Percentiles rank a stretch among this genome's conserved stretches.
Evolutionary conservation across 2,329 filamentous ascomycete species (phyloP).

Genomic region (Zymoseptoria ardabiliae): DNA sequence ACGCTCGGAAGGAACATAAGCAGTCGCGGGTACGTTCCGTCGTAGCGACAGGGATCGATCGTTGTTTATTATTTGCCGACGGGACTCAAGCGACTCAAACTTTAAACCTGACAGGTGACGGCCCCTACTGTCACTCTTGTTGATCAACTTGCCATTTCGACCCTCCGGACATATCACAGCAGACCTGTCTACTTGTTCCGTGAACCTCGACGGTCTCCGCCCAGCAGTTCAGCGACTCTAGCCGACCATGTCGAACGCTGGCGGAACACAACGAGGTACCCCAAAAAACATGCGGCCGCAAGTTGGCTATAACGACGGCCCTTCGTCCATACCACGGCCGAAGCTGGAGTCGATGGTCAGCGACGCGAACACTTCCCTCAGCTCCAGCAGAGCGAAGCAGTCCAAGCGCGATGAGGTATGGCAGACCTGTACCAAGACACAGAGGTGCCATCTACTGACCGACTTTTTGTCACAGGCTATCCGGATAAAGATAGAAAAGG

Average conservation of each 20-base stretch:
- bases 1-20: too few species aligned
- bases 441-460: neutral
- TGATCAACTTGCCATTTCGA: too few species aligned
- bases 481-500: slow-evolving; percentile 90
- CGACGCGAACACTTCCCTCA: slow-evolving; percentile 64
- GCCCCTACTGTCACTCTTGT: too few species aligned
- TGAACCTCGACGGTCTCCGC: neutral
- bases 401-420: slow-evolving; percentile 93
- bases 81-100: too few species aligned
- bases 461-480: slow-evolving; percentile 62
- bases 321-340: slow-evolving; percentile 63
- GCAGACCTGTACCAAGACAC: neutral
- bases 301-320: slow-evolving; percentile 50
- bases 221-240: neutral
- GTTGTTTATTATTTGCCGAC: neutral
- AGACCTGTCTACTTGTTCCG: neutral
- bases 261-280: slow-evolving; percentile 59
- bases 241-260: slow-evolving; percentile 50
- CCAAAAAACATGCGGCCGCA: slow-evolving; percentile 47
- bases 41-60: too few species aligned
- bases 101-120: too few species aligned
- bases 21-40: too few species aligned
- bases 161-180: too few species aligned
- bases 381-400: slow-evolving; percentile 92
- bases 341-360: slow-evolving; percentile 52